Percentiles rank a stretch among this genome's conserved stretches.
phyloP scores from a whole-genome alignment of 140 eudicot species.

The Senecio squalidus region DNA sequence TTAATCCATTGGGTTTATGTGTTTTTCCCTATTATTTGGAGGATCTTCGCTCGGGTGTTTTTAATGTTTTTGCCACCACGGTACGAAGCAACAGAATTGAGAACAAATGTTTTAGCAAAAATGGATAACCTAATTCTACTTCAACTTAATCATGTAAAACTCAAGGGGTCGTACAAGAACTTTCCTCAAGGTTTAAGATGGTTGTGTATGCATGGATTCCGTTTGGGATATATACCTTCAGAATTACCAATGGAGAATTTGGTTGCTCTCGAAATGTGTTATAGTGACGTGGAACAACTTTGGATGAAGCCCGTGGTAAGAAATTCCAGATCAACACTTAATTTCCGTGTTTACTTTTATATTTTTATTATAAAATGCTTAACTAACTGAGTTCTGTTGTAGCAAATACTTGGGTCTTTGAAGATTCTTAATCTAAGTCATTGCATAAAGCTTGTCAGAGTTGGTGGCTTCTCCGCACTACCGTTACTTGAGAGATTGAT shows the following conservation, averaged over 20 bases:
- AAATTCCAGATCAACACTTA: background rate
- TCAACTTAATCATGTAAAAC: slow-evolving; percentile 22
- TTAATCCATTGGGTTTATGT: too few relatives aligned
- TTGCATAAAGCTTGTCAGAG: background rate
- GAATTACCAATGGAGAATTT: slow-evolving; percentile 10
- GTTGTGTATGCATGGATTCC: slow-evolving; percentile 33
- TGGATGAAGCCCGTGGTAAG: background rate
- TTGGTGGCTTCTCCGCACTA: slow-evolving; percentile 7
- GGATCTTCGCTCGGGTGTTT: too few relatives aligned
- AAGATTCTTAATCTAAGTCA: background rate
- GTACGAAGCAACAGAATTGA: background rate
- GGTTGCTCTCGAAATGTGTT: slow-evolving; percentile 30
- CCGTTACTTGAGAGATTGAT: slow-evolving; percentile 23
- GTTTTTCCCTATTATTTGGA: too few relatives aligned
- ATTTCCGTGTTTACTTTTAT: background rate
- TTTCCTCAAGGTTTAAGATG: slow-evolving; percentile 23
- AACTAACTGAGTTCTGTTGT: background rate
- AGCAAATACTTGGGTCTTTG: background rate
- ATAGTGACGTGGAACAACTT: slow-evolving; percentile 9
- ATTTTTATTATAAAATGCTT: too few relatives aligned
- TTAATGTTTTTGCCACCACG: background rate
- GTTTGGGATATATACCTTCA: slow-evolving; percentile 13
- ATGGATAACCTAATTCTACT: slow-evolving; percentile 26
- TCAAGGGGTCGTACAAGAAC: slow-evolving; percentile 12
- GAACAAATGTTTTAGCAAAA: background rate